Evolutionary conservation across 2,329 filamentous ascomycete species (phyloP).

Genomic region (Sporothrix phasma): DNA sequence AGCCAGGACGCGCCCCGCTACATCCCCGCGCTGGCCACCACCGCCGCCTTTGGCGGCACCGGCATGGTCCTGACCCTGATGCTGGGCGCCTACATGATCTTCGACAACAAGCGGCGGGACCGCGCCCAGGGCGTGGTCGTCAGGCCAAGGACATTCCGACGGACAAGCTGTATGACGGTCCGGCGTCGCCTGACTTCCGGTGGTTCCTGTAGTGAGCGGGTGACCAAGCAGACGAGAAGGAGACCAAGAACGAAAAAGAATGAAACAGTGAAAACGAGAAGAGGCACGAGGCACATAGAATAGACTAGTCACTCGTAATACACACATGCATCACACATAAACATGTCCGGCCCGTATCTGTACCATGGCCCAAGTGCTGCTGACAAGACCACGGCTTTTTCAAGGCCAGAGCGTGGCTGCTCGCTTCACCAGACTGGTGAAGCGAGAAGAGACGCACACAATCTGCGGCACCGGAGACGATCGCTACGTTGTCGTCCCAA

Average conservation of each 20-base stretch:
- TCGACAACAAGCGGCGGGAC: conserved; percentile 55
- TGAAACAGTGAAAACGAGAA: no score
- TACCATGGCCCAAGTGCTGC: conserved; percentile 40
- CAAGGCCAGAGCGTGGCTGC: conserved; percentile 41
- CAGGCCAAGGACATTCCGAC: conserved; percentile 49
- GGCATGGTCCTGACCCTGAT: conserved; percentile 45
- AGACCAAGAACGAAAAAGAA: neutral
- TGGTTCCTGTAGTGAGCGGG: conserved; percentile 35
- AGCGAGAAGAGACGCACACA: conserved; percentile 14
- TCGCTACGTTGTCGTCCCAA: conserved; percentile 40
- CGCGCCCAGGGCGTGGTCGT: conserved; percentile 43
- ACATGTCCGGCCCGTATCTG: conserved; percentile 57
- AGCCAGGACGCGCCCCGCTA: conserved; percentile 56
- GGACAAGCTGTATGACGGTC: conserved; percentile 44
- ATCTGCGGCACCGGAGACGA: conserved; percentile 50
- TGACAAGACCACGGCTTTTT: conserved; percentile 52
- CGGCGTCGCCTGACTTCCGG: conserved; percentile 42
- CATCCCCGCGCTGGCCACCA: conserved; percentile 54
- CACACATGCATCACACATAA: neutral
- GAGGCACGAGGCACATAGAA: neutral
- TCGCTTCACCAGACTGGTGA: no score
- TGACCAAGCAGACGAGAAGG: neutral
- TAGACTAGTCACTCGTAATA: no score
- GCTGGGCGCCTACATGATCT: conserved; percentile 54
- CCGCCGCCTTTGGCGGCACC: conserved; percentile 51